A percentile compares a stretch with the other conserved stretches of the same genome.
Evolutionary conservation across 169 alveolate genomes (phyloP).

Genomic region (Plasmodium billcollinsi): DNA sequence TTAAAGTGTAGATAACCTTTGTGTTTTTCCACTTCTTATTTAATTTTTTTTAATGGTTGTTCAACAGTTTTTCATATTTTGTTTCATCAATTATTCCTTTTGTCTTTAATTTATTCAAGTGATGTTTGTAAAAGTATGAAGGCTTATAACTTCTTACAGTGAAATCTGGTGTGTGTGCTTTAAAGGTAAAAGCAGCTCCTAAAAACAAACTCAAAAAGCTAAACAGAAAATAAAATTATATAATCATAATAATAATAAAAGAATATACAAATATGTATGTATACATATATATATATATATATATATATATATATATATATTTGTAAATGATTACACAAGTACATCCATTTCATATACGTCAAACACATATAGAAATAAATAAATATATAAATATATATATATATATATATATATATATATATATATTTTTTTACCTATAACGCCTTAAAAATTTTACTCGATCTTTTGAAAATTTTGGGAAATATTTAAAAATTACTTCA

Average conservation of each 20-base stretch:
- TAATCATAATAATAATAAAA: neutral
- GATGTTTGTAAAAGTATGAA: conserved; percentile 61
- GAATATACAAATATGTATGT: neutral
- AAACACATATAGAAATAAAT: too few species aligned
- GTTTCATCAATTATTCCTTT: conserved; percentile 51
- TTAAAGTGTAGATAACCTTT: neutral
- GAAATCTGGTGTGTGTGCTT: conserved; percentile 68
- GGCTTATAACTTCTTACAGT: conserved; percentile 27
- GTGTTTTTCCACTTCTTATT: neutral
- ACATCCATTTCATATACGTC: neutral
- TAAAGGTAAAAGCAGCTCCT: conserved; percentile 21
- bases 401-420: neutral
- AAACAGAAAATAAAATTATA: neutral
- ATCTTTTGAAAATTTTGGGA: conserved; percentile 73
- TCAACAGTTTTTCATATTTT: conserved; percentile 34
- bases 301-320: conserved; percentile 9
- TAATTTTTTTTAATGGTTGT: conserved; percentile 4
- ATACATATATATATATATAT: conserved; percentile 5
- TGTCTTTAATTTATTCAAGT: conserved; percentile 37
- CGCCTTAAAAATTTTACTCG: conserved; percentile 73
- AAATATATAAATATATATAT: too few species aligned
- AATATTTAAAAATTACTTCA: conserved; percentile 47
- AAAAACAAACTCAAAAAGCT: conserved; percentile 58
- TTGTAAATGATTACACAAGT: too few species aligned
- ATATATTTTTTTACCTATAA: conserved; percentile 66